These are phyloP conservation scores for Leersia perrieri DNA, from an alignment of 176 grass and related monocot genomes.

Conservation along the genomic window DNA sequence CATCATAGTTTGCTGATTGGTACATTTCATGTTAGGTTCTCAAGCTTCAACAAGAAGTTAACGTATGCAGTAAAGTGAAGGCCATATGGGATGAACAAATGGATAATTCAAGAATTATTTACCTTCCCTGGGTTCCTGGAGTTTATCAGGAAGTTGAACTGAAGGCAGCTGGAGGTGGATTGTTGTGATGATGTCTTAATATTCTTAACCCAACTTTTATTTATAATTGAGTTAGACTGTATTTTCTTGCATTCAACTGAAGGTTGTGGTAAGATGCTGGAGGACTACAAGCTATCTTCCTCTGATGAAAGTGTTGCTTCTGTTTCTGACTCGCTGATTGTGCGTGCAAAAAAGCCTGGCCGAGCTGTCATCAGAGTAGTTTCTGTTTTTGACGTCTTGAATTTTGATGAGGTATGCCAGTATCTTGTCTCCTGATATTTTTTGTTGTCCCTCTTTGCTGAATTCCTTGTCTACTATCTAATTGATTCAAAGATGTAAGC, in stretches of 20 bases:
- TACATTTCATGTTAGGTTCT: constrained; percentile 62
- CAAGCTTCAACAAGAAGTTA: constrained; percentile 74
- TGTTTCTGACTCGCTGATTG: constrained; percentile 53
- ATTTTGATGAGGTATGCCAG: constrained; percentile 74
- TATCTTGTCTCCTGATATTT: constrained; percentile 26
- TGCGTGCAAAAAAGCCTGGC: constrained; percentile 71
- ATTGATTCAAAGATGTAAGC: background rate
- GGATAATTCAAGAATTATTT: constrained; percentile 51
- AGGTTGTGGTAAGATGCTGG: constrained; percentile 71
- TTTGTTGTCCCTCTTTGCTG: constrained; percentile 17
- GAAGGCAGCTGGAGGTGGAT: constrained; percentile 79
- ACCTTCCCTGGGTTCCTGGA: constrained; percentile 84
- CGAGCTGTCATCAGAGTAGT: constrained; percentile 73
- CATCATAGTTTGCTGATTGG: constrained; percentile 39
- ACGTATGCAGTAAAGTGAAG: constrained; percentile 89
- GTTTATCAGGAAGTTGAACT: constrained; percentile 69
- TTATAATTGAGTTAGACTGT: constrained; percentile 32
- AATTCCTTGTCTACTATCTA: constrained; percentile 5
- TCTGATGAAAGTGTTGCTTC: constrained; percentile 67
- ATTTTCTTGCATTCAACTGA: constrained; percentile 40
- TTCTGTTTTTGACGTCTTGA: constrained; percentile 73
- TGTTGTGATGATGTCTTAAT: constrained; percentile 32
- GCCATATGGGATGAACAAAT: constrained; percentile 57
- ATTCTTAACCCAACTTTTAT: constrained; percentile 26
- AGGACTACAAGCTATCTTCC: constrained; percentile 86